Base-by-base conservation (phyloP, 495 filamentous ascomycete species). In the Talaromyces proteolyticus region DNA sequence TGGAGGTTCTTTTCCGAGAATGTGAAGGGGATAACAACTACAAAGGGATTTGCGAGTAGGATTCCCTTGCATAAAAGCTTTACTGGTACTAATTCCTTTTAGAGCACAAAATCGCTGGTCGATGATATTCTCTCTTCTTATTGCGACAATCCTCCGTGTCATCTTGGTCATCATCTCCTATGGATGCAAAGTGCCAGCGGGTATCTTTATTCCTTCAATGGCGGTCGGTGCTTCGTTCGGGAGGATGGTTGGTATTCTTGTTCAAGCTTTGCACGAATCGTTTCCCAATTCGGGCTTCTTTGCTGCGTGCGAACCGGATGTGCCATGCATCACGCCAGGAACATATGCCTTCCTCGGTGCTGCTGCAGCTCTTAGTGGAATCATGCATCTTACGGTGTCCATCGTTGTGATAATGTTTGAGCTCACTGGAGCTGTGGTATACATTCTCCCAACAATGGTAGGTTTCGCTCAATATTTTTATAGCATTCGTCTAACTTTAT, bases 351-450 rank as follows among this genome's bases (percentile, higher is more conserved):
- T 97, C 57, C 76, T 97, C 3, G 92, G 92, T 16, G 92, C 92
- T 4, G 92, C 81, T 3, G 91, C 92, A n/a, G 89, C 92, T 0
- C 78, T 97, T n/a, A 93, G 88, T 68, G 92, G 92, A 6, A 95
- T 97, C 58, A 97, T 96, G 91, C 91, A 96, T 63, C 87, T 97
- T 59, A 95, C 91, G 0, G 86, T 97, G 19, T 95, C 92, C 0
- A 89, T 97, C 17, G 91, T 95, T 5, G 92, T 97, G 54, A 96
- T 97, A 55, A 96, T 96, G 92, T 97, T 97, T 55, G 92, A 97
- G 64, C 72, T 97, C 44, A 97, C 92, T 1, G 92, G 92, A 3
- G 92, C 92, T 40, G 74, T 97, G 52, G 95, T 89, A 2, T 97
- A 97, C 63, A 96, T 97, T 50, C 74, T 97, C 29, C 92, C 92